Percentiles rank a stretch among this genome's conserved stretches.
Evolutionary conservation across 805 yeast species (phyloP).

Genomic region (Tetrapisispora fleetii): DNA sequence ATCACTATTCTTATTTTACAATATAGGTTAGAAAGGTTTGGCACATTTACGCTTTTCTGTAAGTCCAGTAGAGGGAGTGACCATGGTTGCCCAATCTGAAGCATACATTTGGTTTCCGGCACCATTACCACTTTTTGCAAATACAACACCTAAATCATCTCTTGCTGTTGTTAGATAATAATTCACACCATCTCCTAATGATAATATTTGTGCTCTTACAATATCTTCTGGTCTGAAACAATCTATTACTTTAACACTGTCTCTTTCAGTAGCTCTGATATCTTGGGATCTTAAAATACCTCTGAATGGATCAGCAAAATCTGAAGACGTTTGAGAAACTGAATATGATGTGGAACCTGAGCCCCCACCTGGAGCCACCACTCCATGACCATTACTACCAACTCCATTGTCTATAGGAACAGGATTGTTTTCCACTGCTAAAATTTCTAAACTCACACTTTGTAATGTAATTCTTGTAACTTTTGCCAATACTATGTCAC

Average conservation of each 20-base stretch:
- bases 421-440: slow-evolving; percentile 53
- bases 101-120: slow-evolving; percentile 78
- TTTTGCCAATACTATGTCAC: slow-evolving; percentile 70
- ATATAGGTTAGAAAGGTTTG: slow-evolving; percentile 48
- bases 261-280: slow-evolving; percentile 83
- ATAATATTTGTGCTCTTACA: slow-evolving; percentile 67
- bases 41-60: slow-evolving; percentile 84
- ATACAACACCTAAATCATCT: slow-evolving; percentile 88
- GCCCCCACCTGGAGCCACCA: slow-evolving; percentile 42
- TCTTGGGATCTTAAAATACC: slow-evolving; percentile 84
- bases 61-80: slow-evolving; percentile 62
- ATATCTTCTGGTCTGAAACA: slow-evolving; percentile 89
- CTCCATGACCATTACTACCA: slow-evolving; percentile 45
- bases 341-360: slow-evolving; percentile 40
- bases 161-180: slow-evolving; percentile 84
- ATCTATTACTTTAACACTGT: slow-evolving; percentile 67
- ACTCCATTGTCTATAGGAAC: slow-evolving; percentile 53
- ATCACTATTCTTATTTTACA: neutral
- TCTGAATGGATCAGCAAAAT: slow-evolving; percentile 79
- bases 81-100: slow-evolving; percentile 93
- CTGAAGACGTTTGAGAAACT: slow-evolving; percentile 43
- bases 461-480: slow-evolving; percentile 56
- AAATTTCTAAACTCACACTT: slow-evolving; percentile 73
- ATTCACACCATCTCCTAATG: slow-evolving; percentile 88
- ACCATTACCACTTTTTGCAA: slow-evolving; percentile 59